Evolutionary conservation across 305 asterid species (phyloP).

Genomic region (Fraxinus greggii): DNA sequence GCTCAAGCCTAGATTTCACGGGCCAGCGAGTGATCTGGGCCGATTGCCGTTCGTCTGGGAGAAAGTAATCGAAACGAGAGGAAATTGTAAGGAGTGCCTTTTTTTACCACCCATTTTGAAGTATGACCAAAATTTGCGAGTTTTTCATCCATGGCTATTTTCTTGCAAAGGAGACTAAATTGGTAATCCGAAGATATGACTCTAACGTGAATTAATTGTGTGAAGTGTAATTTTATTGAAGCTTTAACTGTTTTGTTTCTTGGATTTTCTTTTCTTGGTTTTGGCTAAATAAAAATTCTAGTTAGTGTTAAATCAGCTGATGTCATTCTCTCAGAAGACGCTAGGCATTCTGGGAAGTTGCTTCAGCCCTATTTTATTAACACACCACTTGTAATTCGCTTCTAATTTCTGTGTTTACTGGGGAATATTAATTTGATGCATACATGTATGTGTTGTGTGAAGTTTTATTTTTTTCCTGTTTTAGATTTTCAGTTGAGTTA

Average conservation of each 20-base stretch:
- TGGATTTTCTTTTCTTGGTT: constrained; percentile 6
- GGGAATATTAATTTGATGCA: neutral
- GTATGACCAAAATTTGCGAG: neutral
- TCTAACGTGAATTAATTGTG: constrained; percentile 42
- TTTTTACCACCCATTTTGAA: neutral
- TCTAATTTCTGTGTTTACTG: constrained; percentile 14
- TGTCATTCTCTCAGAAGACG: constrained; percentile 85
- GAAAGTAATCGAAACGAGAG: neutral
- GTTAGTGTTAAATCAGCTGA: constrained; percentile 59
- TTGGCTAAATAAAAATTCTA: constrained; percentile 4
- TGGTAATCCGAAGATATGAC: constrained; percentile 94
- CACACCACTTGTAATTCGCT: constrained; percentile 74
- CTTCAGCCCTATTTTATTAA: constrained; percentile 70
- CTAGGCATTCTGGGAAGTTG: constrained; percentile 91
- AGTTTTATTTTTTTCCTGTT: constrained; percentile 24
- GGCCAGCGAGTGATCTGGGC: neutral
- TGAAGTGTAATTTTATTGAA: constrained; percentile 13
- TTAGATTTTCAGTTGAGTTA: constrained; percentile 84
- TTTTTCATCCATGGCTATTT: neutral
- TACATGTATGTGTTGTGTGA: neutral
- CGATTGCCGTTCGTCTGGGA: neutral
- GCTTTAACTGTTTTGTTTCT: constrained; percentile 16
- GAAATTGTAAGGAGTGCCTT: neutral
- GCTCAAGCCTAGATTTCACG: neutral
- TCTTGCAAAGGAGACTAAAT: constrained; percentile 21